Percentiles rank a stretch among this genome's conserved stretches.
These are phyloP conservation scores for Phytophthora rubi DNA, from an alignment of 352 stramenopile genomes.

Conservation along the genomic window DNA sequence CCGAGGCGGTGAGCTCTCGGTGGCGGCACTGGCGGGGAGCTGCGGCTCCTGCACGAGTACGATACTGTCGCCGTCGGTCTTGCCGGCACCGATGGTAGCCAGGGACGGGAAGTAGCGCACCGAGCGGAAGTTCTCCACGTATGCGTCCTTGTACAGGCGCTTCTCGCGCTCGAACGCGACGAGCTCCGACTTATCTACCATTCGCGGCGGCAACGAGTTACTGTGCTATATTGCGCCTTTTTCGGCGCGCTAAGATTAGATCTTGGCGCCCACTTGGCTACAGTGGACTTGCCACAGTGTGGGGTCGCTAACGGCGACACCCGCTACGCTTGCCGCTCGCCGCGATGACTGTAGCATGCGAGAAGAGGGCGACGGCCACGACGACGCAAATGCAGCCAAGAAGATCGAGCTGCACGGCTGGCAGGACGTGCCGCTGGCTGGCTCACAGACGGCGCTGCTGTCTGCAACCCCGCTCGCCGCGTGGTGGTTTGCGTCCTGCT, in stretches of 20 bases:
- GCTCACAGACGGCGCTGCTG: background rate
- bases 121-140: conserved; percentile 72
- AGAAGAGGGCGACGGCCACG: background rate
- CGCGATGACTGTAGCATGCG: background rate
- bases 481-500: background rate
- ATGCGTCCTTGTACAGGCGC: conserved; percentile 78
- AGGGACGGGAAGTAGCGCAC: conserved; percentile 81
- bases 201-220: background rate
- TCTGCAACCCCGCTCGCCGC: background rate
- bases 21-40: background rate
- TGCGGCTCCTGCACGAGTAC: conserved; percentile 65
- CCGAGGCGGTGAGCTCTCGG: conserved; percentile 7
- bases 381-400: background rate
- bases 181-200: conserved; percentile 59
- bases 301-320: background rate
- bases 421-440: background rate
- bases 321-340: background rate
- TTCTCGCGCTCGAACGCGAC: conserved; percentile 77
- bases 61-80: conserved; percentile 61
- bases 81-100: conserved; percentile 53
- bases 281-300: background rate
- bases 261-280: background rate
- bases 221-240: background rate
- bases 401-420: background rate
- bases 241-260: background rate